These are phyloP conservation scores for Cercospora sojina DNA, from an alignment of 2,329 filamentous ascomycete genomes.

Conservation along the genomic window DNA sequence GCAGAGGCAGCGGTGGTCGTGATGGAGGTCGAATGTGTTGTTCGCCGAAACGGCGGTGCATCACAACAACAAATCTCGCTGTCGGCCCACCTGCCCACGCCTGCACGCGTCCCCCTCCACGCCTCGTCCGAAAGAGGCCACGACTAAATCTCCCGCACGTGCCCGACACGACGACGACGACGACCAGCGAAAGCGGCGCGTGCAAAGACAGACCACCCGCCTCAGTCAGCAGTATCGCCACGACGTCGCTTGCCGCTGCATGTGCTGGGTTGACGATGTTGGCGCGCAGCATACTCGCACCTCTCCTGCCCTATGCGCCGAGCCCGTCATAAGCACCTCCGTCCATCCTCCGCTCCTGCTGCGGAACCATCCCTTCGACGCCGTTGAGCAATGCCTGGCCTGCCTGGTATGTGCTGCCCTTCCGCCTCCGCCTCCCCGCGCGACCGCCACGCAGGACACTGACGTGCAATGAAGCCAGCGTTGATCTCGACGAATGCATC, in stretches of 20 bases:
- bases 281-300: constrained; percentile 17
- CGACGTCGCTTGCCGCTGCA: not conserved
- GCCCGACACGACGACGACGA: not conserved
- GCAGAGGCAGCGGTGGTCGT: not conserved
- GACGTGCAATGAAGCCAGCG: constrained; percentile 64
- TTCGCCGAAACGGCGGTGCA: not conserved
- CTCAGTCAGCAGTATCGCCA: not conserved
- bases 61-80: constrained; percentile 2
- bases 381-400: constrained; percentile 47
- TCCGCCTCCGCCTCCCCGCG: not conserved
- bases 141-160: constrained; percentile 1
- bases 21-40: not conserved
- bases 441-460: constrained; percentile 8
- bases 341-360: constrained; percentile 6
- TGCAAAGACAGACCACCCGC: not conserved
- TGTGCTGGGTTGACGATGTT: constrained; percentile 22
- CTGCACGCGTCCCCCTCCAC: not conserved
- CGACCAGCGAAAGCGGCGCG: not conserved
- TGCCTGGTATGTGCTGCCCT: constrained; percentile 46
- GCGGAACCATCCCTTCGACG: constrained; percentile 14
- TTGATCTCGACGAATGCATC: constrained; percentile 98
- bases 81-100: not conserved
- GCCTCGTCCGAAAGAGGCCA: not conserved
- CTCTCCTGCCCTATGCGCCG: constrained; percentile 23
- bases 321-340: constrained; percentile 21